A percentile compares a stretch with the other conserved stretches of the same genome.
Conservation (phyloP, 768 basidiomycete genomes). For the Astraeus odoratus region DNA sequence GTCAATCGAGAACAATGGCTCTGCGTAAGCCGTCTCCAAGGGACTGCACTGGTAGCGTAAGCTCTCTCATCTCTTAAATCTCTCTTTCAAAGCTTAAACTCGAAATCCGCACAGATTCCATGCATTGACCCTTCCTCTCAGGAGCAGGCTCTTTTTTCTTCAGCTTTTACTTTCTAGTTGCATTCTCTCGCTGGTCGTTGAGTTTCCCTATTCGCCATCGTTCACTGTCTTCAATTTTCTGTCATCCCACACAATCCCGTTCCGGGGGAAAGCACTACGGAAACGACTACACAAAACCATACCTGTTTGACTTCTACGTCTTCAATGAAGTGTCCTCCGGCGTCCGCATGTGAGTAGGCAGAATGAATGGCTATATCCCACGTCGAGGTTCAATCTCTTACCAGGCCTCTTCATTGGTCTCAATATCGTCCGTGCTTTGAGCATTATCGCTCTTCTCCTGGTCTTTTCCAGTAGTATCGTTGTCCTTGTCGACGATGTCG, state of each 20-base stretch:
- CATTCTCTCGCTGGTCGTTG: neutral
- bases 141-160: neutral
- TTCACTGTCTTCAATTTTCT: neutral
- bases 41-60: neutral
- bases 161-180: neutral
- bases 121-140: neutral
- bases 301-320: neutral
- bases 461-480: constrained; percentile 74
- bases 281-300: no score
- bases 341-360: neutral
- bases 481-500: constrained; percentile 67
- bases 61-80: neutral
- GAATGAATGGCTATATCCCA: neutral
- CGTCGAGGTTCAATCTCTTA: neutral
- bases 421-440: constrained; percentile 69
- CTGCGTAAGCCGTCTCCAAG: neutral
- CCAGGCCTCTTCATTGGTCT: constrained; percentile 64
- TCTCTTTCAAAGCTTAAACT: neutral
- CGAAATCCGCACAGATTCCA: neutral
- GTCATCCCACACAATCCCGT: neutral
- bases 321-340: constrained; percentile 1
- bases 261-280: neutral
- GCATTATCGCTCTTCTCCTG: constrained; percentile 71
- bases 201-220: neutral
- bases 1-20: neutral